These are phyloP conservation scores for Morella rubra DNA, from an alignment of 306 rosid species.

Conservation along the genomic window DNA sequence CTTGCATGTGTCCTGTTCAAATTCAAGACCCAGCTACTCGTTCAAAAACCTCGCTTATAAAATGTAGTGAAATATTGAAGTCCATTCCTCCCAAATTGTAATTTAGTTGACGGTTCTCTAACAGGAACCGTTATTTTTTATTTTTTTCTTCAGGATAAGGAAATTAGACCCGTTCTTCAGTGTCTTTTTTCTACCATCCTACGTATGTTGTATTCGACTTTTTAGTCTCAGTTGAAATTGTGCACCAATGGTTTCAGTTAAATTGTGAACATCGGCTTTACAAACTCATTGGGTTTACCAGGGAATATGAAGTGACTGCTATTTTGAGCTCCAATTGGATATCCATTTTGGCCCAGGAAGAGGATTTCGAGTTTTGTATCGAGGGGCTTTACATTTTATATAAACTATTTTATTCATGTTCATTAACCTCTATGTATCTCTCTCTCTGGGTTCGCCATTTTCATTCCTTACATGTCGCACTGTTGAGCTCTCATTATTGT, in stretches of 20 bases:
- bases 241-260: neutral
- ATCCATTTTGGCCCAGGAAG: neutral
- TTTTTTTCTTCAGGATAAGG: neutral
- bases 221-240: neutral
- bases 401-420: neutral
- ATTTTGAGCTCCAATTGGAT: too few species aligned
- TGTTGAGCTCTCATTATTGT: neutral
- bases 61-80: neutral
- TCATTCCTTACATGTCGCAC: neutral
- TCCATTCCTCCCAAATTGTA: neutral
- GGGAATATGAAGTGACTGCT: neutral
- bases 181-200: too few species aligned
- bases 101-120: neutral
- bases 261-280: neutral
- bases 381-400: constrained; percentile 12
- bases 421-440: too few species aligned
- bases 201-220: neutral
- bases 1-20: neutral
- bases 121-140: neutral
- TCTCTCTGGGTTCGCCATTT: neutral
- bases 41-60: neutral
- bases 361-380: constrained; percentile 6
- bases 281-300: neutral
- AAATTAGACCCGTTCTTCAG: too few species aligned
- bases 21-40: neutral